phyloP scores from a whole-genome alignment of 2,329 filamentous ascomycete species.

The Epichloe gansuensis region DNA sequence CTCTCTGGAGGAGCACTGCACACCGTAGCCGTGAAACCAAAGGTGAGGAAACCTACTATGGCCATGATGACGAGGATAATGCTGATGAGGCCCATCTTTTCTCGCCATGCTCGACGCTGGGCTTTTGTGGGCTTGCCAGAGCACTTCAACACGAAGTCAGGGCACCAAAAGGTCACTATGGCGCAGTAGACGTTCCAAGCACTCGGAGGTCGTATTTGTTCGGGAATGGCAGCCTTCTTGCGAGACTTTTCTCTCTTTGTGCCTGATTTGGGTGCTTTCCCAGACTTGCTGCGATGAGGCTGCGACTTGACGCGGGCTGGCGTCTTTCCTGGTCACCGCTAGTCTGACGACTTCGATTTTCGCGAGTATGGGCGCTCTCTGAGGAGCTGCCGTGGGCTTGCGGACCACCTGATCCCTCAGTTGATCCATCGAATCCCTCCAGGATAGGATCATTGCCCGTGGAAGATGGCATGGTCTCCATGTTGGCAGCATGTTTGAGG shows the following conservation, averaged over 20 bases:
- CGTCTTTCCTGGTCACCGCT: slow-evolving; percentile 22
- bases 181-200: slow-evolving; percentile 94
- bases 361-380: slow-evolving; percentile 29
- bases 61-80: slow-evolving; percentile 81
- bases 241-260: slow-evolving; percentile 35
- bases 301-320: slow-evolving; percentile 15
- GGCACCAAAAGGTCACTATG: slow-evolving; percentile 88
- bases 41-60: slow-evolving; percentile 89
- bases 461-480: slow-evolving; percentile 79
- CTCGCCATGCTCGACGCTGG: slow-evolving; percentile 87
- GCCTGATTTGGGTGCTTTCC: slow-evolving; percentile 42
- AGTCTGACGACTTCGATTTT: slow-evolving; percentile 22
- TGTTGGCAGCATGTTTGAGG: slow-evolving; percentile 84
- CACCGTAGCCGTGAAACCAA: slow-evolving; percentile 85
- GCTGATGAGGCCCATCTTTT: slow-evolving; percentile 95
- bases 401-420: slow-evolving; percentile 35
- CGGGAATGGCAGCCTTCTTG: slow-evolving; percentile 41
- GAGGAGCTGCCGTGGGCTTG: slow-evolving; percentile 34
- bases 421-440: slow-evolving; percentile 62
- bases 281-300: slow-evolving; percentile 35
- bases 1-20: slow-evolving; percentile 63
- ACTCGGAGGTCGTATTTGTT: slow-evolving; percentile 66
- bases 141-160: slow-evolving; percentile 71
- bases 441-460: slow-evolving; percentile 84
- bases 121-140: slow-evolving; percentile 77